Base-by-base conservation (phyloP, 1,139 yeast genomes). In the Eremothecium gossypii region DNA sequence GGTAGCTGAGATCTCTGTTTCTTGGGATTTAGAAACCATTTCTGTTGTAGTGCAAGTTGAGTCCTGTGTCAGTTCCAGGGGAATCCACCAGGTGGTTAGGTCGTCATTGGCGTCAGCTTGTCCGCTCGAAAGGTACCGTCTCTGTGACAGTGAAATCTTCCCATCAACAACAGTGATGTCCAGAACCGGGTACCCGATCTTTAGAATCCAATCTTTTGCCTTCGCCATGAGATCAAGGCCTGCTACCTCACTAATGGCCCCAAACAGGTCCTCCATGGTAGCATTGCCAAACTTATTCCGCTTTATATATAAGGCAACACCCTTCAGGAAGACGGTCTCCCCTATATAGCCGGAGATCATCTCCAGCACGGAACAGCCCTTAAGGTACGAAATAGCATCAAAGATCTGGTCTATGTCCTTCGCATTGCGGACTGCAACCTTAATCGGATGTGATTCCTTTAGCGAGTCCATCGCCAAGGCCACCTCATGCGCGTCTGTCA, bases 351-450 rank as follows among this genome's bases (percentile, higher is more conserved):
- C 74, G 31, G 84, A 73, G 49, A 82, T 68, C 91, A 82, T 82
- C 57, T 77, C 71, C 51, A 82, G 75, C 33, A 80, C 69, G 4
- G 85, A 76, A n/a, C 86, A 81, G 43, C 91, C 93, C 65, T 82
- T 82, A 47, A 77, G 68, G 60, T 82, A 85, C 13, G 94, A 83
- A 49, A 85, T 85, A 41, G 83, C 83, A 60, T 85, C 95, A 59
- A 85, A 85, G 45, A 85, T 82, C 66, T 85, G 95, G 60, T 83
- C 83, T 55, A 85, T 83, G 60, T 85, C 93, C 51, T 80, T 81
- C 13, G 93, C 91, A 53, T 78, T 76, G 57, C 72, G 71, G 23
- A 85, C 91, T 12, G 93, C 91, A 10, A 84, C 94, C 61, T 84
- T 89, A 47, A 85, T 81, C 13, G 95, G 94, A 63, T 85, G 95